Evolutionary conservation across 1,284 basidiomycete genomes (phyloP), one percentile per base, ranked within the genome.

Genomic region (Ceratorhiza oryzae-sativae): DNA sequence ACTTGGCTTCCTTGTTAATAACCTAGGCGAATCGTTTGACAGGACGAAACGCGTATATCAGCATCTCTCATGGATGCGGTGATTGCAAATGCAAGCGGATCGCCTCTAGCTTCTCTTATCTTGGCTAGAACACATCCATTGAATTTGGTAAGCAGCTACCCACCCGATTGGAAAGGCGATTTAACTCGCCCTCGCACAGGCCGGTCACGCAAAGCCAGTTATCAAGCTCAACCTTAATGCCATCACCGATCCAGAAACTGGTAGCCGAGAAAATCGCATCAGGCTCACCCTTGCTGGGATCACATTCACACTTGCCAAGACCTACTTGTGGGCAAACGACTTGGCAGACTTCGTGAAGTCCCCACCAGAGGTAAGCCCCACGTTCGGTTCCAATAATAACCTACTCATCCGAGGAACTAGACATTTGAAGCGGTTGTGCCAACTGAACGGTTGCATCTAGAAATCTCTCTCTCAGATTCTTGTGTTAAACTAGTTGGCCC

Each of bases 381-480:
- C 58, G 67, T 30, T 15, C 5, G 25, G 8, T 27, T 34, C 42
- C 15, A 59, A 72, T 55, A 18, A 61, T 61, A 6, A 46, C 42
- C 45, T 68, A 8, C 32, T 41, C 27, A 55, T 34, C 18, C 51
- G 68, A 42, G 3, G 27, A 56, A 8, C 0, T 74, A 95, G 88
- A 91, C 92, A 0, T 98, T 99, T 78, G 95, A 97, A 79, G 87
- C 94, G 55, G 94, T 98, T 13, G 88, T 95, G 23, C 97, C 97
- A 0, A 95, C 88, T 73, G 96, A 98, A 79, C 83, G 92, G 36
- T 97, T 95, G 1, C 83, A 84, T 4, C 81, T 98, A 32, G 82
- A 83, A 5, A 73, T 95, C 20, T 86, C 84, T 68, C 76, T 94
- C n/a, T 75, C 83, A n/a, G 90, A 95, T 75, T 86, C 87, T 6